Base-by-base conservation (phyloP, 352 stramenopile species). In the Pythium chondricola region DNA sequence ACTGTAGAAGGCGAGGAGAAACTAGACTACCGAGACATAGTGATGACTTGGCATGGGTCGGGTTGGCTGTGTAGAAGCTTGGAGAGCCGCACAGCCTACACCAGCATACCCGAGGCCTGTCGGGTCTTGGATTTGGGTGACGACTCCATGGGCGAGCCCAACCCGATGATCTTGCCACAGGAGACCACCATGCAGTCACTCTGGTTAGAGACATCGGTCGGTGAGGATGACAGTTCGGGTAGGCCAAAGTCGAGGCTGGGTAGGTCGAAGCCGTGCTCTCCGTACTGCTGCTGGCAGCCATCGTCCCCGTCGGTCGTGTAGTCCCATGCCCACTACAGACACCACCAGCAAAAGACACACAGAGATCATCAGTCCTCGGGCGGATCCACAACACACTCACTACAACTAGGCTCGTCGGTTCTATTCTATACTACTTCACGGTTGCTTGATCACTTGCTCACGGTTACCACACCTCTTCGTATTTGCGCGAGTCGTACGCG, bases 231-330 rank as follows among this genome's bases (percentile, higher is more conserved):
- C 74, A 89, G 84, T 35, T 84, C 68, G 16, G 74, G 44, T 27
- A 80, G 47, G 32, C 67, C 65, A 48, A 72, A 57, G 42, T 57
- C 44, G 26, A 53, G 39, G 38, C 44, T 57, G 24, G 45, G 46
- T 18, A 56, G 43, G n/a, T 62, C 58, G 32, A 65, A 59, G 43
- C 10, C 33, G 40, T 68, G 73, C 38, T 87, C 74, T 31, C 82
- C 70, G 24, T 63, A 56, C 53, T 83, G 84, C n/a, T 69, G 70
- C 35, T 85, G 59, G 58, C 83, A 67, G 48, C 74, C 66, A 25
- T 67, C 46, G 52, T 88, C 77, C 26, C 78, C 75, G 60, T 89
- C 74, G 2, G 65, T 74, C 16, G 66, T 65, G 63, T 85, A 89
- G 56, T 85, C 78, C 50, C 56, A 65, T 16, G 56, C 56, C 56